Base-by-base conservation (phyloP, 345 rosid genomes). In the Hibiscus syriacus region DNA sequence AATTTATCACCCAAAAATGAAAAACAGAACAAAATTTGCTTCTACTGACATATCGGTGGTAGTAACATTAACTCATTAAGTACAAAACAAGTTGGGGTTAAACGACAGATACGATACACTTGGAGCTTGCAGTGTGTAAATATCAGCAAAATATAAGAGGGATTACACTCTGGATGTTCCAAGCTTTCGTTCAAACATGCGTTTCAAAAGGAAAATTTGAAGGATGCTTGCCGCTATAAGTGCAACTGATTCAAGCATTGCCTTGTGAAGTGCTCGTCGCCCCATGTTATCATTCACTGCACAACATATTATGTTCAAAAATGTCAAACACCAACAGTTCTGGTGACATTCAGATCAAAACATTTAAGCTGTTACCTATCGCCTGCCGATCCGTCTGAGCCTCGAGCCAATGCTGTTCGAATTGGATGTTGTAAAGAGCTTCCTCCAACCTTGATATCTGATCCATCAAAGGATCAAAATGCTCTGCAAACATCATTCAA, bases 371-470 rank as follows among this genome's bases (percentile, higher is more conserved):
- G 5, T 75, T 81, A 83, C 93, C 82, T 38, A 84, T 69, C 10
- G 85, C 84, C 72, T 90, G 96, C 64, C 88, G 84, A 61, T 84
- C 86, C 2, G 87, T 84, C 80, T 87, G 96, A 72, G 93, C 93
- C 77, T 84, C 90, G 55, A 90, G 66, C 91, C 93, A 90, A 70
- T 83, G 93, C 71, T 87, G 91, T 64, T 90, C 87, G 55, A 90
- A 90, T 29, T 85, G 93, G 71, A 90, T 83, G 75, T 83, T 81
- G 82, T 81, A 81, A 52, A 87, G 88, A 36, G 90, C 89, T 38
- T 86, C 91, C 75, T 84, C 88, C 46, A 86, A 49, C 74, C 77
- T 87, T 34, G 84, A 77, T 53, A 90, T 86, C 69, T 85, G 86
- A 57, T 84, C 85, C 73, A 81, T 56, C 83, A 87, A 66, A 0